Conservation (phyloP, 1,284 basidiomycete genomes). For the Anthracocystis panici-leucophaei region DNA sequence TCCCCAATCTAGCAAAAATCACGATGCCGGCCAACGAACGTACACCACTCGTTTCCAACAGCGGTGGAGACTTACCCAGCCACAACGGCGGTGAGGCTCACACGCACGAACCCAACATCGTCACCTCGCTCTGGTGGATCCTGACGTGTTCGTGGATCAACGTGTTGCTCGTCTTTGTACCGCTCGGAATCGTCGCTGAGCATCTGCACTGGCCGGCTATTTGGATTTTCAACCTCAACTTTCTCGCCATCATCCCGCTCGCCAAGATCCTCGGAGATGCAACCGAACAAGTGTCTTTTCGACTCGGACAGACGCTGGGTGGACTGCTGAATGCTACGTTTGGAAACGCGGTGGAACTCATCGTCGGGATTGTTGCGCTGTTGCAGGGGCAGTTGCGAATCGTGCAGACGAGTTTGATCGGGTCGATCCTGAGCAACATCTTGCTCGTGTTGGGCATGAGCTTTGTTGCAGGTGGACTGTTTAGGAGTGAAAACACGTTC, state of each 20-base stretch:
- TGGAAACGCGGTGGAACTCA: constrained; percentile 69
- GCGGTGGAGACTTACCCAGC: constrained; percentile 20
- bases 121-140: constrained; percentile 62
- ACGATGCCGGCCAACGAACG: constrained; percentile 47
- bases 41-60: constrained; percentile 32
- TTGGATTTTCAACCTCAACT: constrained; percentile 66
- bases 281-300: constrained; percentile 65
- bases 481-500: constrained; percentile 62
- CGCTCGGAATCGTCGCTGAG: constrained; percentile 66
- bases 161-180: constrained; percentile 66
- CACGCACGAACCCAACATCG: constrained; percentile 29
- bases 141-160: constrained; percentile 63
- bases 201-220: constrained; percentile 62
- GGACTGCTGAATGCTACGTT: constrained; percentile 69
- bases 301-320: constrained; percentile 65
- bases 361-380: constrained; percentile 78
- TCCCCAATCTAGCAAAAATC: not conserved
- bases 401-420: constrained; percentile 67
- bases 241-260: constrained; percentile 67
- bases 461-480: constrained; percentile 69
- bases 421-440: constrained; percentile 66
- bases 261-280: constrained; percentile 69
- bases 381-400: constrained; percentile 75
- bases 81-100: constrained; percentile 18
- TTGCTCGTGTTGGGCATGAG: constrained; percentile 66